A percentile compares a stretch with the other conserved stretches of the same genome.
Evolutionary conservation across 768 basidiomycete species (phyloP).

Genomic region (Cystobasidium tubakii): DNA sequence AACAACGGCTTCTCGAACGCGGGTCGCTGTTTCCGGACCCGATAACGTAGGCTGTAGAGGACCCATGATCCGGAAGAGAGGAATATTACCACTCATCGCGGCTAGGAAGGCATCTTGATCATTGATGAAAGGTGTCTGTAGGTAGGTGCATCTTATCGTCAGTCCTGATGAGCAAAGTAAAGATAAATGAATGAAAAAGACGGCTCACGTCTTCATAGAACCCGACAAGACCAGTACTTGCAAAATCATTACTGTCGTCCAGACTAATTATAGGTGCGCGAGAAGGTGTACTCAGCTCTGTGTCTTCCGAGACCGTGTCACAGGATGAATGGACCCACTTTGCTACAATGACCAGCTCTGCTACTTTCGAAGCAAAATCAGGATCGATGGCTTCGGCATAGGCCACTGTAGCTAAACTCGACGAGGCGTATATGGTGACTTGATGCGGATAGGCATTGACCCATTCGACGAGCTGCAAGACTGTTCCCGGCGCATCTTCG

Average conservation of each 20-base stretch:
- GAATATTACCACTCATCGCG: slow-evolving; percentile 12
- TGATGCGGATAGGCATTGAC: slow-evolving; percentile 22
- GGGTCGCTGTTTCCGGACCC: neutral
- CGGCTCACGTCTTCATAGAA: neutral
- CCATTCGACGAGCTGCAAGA: slow-evolving; percentile 11
- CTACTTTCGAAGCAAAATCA: neutral
- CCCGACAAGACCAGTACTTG: neutral
- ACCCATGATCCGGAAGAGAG: slow-evolving; percentile 8
- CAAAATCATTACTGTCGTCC: neutral
- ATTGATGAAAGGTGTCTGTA: slow-evolving; percentile 17
- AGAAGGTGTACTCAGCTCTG: neutral
- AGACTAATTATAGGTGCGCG: neutral
- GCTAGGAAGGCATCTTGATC: slow-evolving; percentile 27
- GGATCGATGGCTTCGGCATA: slow-evolving; percentile 22
- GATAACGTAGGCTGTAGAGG: slow-evolving; percentile 13
- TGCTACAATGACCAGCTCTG: slow-evolving; percentile 6
- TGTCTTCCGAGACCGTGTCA: neutral
- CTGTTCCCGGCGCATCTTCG: neutral
- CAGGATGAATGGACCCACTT: neutral
- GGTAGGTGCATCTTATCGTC: too few species aligned
- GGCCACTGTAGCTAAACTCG: slow-evolving; percentile 13
- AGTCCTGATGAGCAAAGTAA: neutral
- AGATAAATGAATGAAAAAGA: neutral
- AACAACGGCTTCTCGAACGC: neutral
- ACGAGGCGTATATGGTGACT: slow-evolving; percentile 26